Percentiles rank a stretch among this genome's conserved stretches.
Evolutionary conservation across 495 filamentous ascomycete species (phyloP).

Genomic region (Lichenothelia convexa): DNA sequence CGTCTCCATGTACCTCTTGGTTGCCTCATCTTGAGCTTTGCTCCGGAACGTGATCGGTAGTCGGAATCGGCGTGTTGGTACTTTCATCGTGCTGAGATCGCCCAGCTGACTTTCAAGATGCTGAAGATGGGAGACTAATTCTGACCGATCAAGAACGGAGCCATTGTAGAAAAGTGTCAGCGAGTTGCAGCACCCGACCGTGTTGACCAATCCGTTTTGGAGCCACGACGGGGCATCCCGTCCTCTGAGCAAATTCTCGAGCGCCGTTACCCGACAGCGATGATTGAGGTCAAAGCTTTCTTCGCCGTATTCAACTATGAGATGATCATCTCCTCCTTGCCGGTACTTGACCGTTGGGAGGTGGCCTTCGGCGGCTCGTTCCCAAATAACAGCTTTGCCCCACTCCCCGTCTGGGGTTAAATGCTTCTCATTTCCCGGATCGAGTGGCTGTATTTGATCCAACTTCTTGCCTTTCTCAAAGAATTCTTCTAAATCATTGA

Average conservation of each 20-base stretch:
- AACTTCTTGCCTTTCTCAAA: slow-evolving; percentile 10
- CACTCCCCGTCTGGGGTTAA: slow-evolving; percentile 7
- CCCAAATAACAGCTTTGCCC: slow-evolving; percentile 23
- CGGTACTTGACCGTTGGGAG: slow-evolving; percentile 29
- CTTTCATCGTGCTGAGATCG: slow-evolving; percentile 21
- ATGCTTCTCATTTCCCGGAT: slow-evolving; percentile 4
- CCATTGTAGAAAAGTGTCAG: slow-evolving; percentile 32
- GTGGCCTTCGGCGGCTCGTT: slow-evolving; percentile 21
- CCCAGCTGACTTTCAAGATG: slow-evolving; percentile 17
- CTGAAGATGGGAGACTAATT: slow-evolving; percentile 17
- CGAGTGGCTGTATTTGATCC: slow-evolving; percentile 14
- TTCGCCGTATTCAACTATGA: slow-evolving; percentile 36
- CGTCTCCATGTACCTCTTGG: slow-evolving; percentile 37
- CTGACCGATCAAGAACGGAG: slow-evolving; percentile 19
- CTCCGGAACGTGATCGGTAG: slow-evolving; percentile 37
- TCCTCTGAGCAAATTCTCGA: slow-evolving; percentile 25
- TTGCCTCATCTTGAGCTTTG: slow-evolving; percentile 29
- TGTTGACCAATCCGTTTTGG: slow-evolving; percentile 24
- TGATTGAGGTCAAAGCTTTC: slow-evolving; percentile 32
- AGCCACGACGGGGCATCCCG: slow-evolving; percentile 18
- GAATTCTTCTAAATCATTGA: slow-evolving; percentile 17
- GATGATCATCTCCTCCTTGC: slow-evolving; percentile 36
- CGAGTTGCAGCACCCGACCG: slow-evolving; percentile 30
- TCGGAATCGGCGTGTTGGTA: slow-evolving; percentile 32
- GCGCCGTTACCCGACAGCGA: slow-evolving; percentile 29